phyloP scores from a whole-genome alignment of 768 basidiomycete species.

The Suillus discolor region DNA sequence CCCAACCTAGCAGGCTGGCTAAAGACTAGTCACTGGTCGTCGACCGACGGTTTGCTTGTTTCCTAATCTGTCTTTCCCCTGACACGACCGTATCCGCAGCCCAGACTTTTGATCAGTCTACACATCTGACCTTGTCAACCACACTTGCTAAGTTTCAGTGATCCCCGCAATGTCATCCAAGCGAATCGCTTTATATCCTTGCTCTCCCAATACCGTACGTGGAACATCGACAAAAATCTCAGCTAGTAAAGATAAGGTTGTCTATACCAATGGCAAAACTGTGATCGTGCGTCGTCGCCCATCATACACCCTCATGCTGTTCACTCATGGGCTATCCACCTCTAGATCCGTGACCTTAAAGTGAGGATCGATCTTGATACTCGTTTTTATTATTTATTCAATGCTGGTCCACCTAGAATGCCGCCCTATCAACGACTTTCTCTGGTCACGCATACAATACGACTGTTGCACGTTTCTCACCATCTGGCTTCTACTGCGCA shows the following conservation, averaged over 20 bases:
- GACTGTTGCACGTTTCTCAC: constrained; percentile 89
- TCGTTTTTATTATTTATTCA: background rate
- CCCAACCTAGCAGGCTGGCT: background rate
- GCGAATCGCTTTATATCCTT: constrained; percentile 56
- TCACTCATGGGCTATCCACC: background rate
- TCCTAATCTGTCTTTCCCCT: constrained; percentile 19
- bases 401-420: constrained; percentile 51
- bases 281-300: constrained; percentile 69
- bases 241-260: constrained; percentile 74
- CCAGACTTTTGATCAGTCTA: background rate
- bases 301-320: constrained; percentile 1
- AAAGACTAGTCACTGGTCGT: background rate
- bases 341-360: constrained; percentile 81
- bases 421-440: constrained; percentile 63
- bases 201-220: constrained; percentile 68
- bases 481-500: constrained; percentile 94
- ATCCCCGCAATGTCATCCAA: constrained; percentile 49
- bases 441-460: constrained; percentile 81
- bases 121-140: constrained; percentile 5
- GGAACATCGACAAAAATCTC: constrained; percentile 75
- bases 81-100: constrained; percentile 5
- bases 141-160: background rate
- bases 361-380: constrained; percentile 41
- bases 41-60: background rate
- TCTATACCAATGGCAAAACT: constrained; percentile 83